Base-by-base conservation (phyloP, 1,139 yeast species). In the Candida tropicalis region DNA sequence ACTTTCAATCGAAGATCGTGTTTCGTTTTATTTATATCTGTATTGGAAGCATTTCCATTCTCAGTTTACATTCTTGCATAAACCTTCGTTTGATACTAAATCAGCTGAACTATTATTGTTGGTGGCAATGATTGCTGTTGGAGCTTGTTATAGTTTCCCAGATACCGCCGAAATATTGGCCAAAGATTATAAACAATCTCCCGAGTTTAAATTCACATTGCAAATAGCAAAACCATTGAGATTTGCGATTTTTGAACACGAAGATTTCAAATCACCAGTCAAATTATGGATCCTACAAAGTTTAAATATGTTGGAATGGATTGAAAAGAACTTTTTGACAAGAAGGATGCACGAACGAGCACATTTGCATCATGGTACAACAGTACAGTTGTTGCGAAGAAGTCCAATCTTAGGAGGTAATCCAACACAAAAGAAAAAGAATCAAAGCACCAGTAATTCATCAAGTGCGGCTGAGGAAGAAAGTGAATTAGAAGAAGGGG, bases 371-470 rank as follows among this genome's bases (percentile, higher is more conserved):
- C 90, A 86, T 56, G 93, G 90, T 1, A 78, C 90, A 0, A 81
- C 87, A 0, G 80, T 85, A 16, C 95, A 87, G 59, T 63, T 87
- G 43, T 64, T 87, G 37, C 68, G 91, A 48, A 71, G 95, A 55
- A 81, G 87, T 11, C 87, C 95, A 0, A 76, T 84, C n/a, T 60
- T 87, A 35, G 88, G 87, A 7, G 87, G 87, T 0, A 82, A 81
- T 51, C 87, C 87, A 0, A 51, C 70, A 18, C 54, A 55, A 4
- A 54, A 59, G 5, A 53, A 46, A 10, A 56, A 55, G 20, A 56
- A 54, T 26, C 46, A 55, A 5, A 49, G 38, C 11, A 38, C 49
- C n/a, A 49, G 52, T 34, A 66, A 62, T 5, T 48, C 58, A 2
- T 54, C 56, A 32, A 55, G 66, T 1, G 64, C 68, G 45, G 66